These are phyloP conservation scores for Camelina laxa DNA, from an alignment of 345 rosid species.

Conservation along the genomic window DNA sequence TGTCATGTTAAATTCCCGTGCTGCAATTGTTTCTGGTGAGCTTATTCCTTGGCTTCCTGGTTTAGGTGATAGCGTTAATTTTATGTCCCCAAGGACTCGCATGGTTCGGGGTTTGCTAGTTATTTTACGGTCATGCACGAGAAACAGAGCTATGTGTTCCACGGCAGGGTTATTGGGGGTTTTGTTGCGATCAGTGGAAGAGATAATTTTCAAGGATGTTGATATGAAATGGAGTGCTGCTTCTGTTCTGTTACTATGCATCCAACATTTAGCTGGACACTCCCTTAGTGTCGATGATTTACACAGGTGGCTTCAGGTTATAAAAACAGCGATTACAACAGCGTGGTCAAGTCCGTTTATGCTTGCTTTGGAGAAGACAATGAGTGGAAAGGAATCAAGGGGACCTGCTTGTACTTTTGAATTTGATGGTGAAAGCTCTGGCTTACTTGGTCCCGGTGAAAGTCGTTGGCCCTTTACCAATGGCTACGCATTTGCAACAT, in stretches of 20 bases:
- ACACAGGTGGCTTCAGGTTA: conserved; percentile 79
- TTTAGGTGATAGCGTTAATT: conserved; percentile 63
- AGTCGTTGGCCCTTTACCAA: conserved; percentile 97
- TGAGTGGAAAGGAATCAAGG: conserved; percentile 91
- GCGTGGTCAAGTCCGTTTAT: conserved; percentile 76
- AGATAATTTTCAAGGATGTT: conserved; percentile 67
- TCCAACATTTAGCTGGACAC: conserved; percentile 90
- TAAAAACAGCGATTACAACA: conserved; percentile 62
- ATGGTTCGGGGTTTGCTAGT: conserved; percentile 96
- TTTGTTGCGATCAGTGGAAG: conserved; percentile 86
- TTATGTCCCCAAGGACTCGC: conserved; percentile 92
- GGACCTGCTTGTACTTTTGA: conserved; percentile 95
- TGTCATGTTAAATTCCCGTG: conserved; percentile 96
- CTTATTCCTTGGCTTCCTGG: conserved; percentile 91
- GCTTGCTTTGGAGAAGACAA: conserved; percentile 86
- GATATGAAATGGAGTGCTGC: conserved; percentile 79
- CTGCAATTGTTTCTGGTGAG: conserved; percentile 95
- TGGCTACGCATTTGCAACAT: conserved; percentile 95
- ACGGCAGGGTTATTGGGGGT: conserved; percentile 88
- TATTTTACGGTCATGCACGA: conserved; percentile 92
- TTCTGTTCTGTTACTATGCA: conserved; percentile 77
- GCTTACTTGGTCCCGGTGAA: conserved; percentile 99
- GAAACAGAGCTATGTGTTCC: conserved; percentile 99
- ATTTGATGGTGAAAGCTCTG: conserved; percentile 99
- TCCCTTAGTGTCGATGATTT: conserved; percentile 85